Percentiles rank a stretch among this genome's conserved stretches.
phyloP scores from a whole-genome alignment of 345 rosid species.

The Excoecaria agallocha region DNA sequence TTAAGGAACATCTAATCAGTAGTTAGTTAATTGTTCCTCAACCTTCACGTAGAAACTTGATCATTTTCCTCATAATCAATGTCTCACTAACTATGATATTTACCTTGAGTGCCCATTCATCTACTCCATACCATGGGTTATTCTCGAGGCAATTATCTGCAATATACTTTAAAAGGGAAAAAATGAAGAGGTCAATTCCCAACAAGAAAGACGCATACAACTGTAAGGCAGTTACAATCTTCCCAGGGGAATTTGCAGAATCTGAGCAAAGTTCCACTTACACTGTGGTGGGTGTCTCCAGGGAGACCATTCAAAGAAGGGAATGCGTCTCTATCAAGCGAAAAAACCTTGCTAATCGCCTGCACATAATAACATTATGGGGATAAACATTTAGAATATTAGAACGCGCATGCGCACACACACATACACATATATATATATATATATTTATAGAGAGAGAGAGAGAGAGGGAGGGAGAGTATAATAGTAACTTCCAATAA shows the following conservation, averaged over 20 bases:
- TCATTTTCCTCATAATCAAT: not conserved
- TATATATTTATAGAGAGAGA: too few relatives aligned
- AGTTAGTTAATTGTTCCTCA: not conserved
- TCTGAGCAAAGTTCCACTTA: constrained; percentile 33
- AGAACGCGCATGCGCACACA: too few relatives aligned
- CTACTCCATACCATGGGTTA: constrained; percentile 82
- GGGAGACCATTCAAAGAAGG: constrained; percentile 86
- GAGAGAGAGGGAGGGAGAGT: too few relatives aligned
- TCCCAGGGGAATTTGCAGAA: constrained; percentile 9
- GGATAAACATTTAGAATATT: constrained; percentile 18
- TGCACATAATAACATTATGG: constrained; percentile 28
- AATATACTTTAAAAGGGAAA: constrained; percentile 54
- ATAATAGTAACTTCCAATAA: not conserved
- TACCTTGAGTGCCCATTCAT: constrained; percentile 91
- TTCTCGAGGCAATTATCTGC: constrained; percentile 72
- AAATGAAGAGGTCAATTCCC: constrained; percentile 13
- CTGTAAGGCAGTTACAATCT: not conserved
- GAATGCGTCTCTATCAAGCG: constrained; percentile 88
- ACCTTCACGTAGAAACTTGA: not conserved
- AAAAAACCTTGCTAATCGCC: constrained; percentile 78
- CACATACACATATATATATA: too few relatives aligned
- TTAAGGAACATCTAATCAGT: too few relatives aligned
- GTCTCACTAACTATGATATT: not conserved
- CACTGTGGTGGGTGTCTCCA: constrained; percentile 89
- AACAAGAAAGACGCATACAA: not conserved